These are phyloP conservation scores for Trapa bicornis DNA, from an alignment of 345 rosid genomes.

Conservation along the genomic window DNA sequence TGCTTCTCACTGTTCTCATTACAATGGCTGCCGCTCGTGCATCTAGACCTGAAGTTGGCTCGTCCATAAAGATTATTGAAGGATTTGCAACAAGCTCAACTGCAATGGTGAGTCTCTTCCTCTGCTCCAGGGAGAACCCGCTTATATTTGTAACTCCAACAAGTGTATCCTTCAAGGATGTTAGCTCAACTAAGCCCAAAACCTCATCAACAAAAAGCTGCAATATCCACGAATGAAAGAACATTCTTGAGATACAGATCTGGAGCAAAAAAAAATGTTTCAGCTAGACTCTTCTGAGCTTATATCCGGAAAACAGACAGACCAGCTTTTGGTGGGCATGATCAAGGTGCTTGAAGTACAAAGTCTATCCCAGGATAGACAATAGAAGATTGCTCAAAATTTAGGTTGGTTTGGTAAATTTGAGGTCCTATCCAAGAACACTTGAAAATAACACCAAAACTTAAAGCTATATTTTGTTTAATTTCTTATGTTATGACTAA, in stretches of 20 bases:
- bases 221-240: not conserved
- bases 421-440: no score
- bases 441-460: no score
- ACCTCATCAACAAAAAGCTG: conserved; percentile 13
- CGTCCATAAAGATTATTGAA: conserved; percentile 20
- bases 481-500: no score
- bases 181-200: conserved; percentile 14
- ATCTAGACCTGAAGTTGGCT: conserved; percentile 21
- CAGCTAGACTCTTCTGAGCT: not conserved
- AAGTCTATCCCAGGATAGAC: no score
- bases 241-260: no score
- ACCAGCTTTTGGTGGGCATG: not conserved
- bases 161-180: conserved; percentile 10
- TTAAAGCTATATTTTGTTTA: no score
- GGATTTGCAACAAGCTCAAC: conserved; percentile 21
- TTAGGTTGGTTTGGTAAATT: no score
- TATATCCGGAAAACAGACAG: not conserved
- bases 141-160: conserved; percentile 12
- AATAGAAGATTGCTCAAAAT: no score
- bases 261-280: not conserved
- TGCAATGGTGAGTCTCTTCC: conserved; percentile 17
- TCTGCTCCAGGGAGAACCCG: conserved; percentile 17
- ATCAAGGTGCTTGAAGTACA: no score
- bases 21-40: conserved; percentile 21
- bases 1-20: conserved; percentile 12